Base-by-base conservation (phyloP, 768 basidiomycete species). In the Agrocybe pediades region DNA sequence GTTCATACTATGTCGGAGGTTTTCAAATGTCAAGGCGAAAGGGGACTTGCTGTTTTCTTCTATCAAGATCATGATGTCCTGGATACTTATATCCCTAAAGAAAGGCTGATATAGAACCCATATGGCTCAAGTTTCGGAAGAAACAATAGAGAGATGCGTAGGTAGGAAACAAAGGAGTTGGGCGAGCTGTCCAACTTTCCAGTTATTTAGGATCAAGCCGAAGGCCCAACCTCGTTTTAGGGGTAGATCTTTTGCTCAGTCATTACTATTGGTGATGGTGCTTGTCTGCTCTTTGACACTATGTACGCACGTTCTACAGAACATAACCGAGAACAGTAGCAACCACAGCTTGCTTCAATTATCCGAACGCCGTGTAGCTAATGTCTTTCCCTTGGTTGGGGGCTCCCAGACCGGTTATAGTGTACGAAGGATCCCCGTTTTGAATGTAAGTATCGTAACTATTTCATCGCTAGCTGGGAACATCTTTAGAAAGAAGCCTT, bases 11-110 rank as follows among this genome's bases (percentile, higher is more conserved):
- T 53, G 56, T 54, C 71, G 74, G 46, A 65, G 65, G 36, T 62
- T 64, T 59, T 70, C 72, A 59, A 78, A 74, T n/a, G 74, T 61
- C 25, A 75, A 69, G 16, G 80, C 73, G 29, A 62, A 56, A 47
- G 58, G 48, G 46, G 61, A 57, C 49, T 79, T 77, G 68, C 81
- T 76, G 70, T 84, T 80, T 51, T 59, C 54, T 49, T 62, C 62
- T 48, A 85, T 82, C 81, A 88, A 71, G 51, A 73, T 60, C 70
- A 72, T 74, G 51, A 46, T 58, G 53, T 47, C 27, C 36, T 20
- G 45, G 27, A 52, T 53, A 49, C 25, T 9, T 59, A 20, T 30
- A 45, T 29, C 47, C 53, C 40, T 33, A 42, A 46, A 46, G 21
- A 40, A 50, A 41, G 43, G 50, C 53, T 30, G 27, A 51, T 41